Conservation (phyloP, 2,329 filamentous ascomycete genomes). For the Ceratocystis lukuohia region DNA sequence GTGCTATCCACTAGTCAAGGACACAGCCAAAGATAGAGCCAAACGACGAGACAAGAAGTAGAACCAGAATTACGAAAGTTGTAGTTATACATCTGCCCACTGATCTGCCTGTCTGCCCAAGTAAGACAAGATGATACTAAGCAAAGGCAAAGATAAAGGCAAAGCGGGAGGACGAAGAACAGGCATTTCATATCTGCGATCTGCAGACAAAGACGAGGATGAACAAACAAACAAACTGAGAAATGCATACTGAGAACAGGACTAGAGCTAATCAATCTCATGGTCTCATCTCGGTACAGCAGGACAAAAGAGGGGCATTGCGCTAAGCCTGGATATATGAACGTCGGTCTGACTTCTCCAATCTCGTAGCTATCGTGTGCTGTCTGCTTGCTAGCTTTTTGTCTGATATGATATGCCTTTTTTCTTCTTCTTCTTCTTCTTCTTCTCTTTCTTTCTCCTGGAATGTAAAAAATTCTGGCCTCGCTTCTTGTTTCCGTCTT, state of each 20-base stretch:
- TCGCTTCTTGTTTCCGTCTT: not conserved
- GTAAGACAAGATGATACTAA: no score
- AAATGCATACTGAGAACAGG: constrained; percentile 4
- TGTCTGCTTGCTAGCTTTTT: constrained; percentile 15
- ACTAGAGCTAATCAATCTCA: not conserved
- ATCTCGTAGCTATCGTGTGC: constrained; percentile 18
- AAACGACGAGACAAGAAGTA: no score
- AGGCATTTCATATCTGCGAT: not conserved
- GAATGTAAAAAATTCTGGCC: not conserved
- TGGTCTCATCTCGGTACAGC: constrained; percentile 12
- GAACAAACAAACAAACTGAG: not conserved
- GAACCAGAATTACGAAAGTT: no score
- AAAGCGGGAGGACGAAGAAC: not conserved
- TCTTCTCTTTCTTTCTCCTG: not conserved
- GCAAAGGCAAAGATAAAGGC: no score
- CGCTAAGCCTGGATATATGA: constrained; percentile 19
- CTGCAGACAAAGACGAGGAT: not conserved
- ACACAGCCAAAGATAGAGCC: no score
- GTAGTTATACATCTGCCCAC: not conserved
- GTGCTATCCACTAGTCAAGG: no score
- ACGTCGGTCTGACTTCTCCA: constrained; percentile 18
- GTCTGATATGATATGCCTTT: constrained; percentile 17
- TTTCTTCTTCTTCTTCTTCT: not conserved
- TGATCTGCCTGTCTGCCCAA: no score
- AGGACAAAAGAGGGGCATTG: constrained; percentile 17